phyloP scores from a whole-genome alignment of 495 filamentous ascomycete species.

The Hypoxylon rickii region DNA sequence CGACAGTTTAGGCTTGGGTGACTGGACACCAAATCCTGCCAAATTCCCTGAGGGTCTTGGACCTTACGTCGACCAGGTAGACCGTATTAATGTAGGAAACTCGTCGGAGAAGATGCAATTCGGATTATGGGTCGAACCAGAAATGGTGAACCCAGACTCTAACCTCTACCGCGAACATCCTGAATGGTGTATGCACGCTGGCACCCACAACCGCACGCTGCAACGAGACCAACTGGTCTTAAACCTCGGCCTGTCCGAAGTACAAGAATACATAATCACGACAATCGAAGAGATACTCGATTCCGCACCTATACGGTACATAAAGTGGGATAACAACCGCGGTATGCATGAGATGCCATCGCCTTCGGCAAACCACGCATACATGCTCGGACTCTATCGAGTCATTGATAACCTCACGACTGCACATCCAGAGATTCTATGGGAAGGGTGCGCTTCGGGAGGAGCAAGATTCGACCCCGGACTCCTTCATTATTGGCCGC shows the following conservation, averaged over 20 bases:
- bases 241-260: constrained; percentile 56
- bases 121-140: constrained; percentile 62
- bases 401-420: constrained; percentile 58
- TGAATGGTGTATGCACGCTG: constrained; percentile 59
- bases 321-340: constrained; percentile 66
- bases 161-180: constrained; percentile 58
- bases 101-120: constrained; percentile 52
- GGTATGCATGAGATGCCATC: constrained; percentile 57
- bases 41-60: constrained; percentile 59
- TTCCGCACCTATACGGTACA: constrained; percentile 54
- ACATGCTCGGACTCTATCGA: constrained; percentile 60
- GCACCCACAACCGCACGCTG: constrained; percentile 54
- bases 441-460: constrained; percentile 62
- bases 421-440: constrained; percentile 57
- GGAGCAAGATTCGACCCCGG: constrained; percentile 61
- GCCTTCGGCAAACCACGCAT: constrained; percentile 52
- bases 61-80: constrained; percentile 50
- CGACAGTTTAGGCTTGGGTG: constrained; percentile 56
- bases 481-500: constrained; percentile 60
- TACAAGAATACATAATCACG: constrained; percentile 59
- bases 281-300: constrained; percentile 51
- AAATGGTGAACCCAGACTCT: constrained; percentile 63
- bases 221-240: constrained; percentile 57
- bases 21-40: constrained; percentile 57
- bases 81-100: constrained; percentile 46